These are phyloP conservation scores for Kingdonia uniflora DNA, from an alignment of 164 flowering plant species.

Conservation along the genomic window DNA sequence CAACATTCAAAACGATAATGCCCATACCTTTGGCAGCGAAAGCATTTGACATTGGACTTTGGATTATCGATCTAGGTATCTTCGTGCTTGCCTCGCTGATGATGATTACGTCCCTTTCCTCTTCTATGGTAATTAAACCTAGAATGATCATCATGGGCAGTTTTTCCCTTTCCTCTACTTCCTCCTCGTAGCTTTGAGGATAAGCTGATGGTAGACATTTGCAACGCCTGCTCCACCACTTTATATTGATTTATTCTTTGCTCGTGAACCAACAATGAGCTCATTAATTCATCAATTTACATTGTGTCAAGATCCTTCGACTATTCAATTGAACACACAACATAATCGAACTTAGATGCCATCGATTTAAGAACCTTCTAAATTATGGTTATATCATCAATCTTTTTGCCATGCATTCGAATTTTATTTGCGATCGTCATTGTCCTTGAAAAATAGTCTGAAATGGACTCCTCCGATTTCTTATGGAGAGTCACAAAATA, in stretches of 20 bases:
- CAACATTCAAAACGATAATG: too few relatives aligned
- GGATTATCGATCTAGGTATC: too few relatives aligned
- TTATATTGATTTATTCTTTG: too few relatives aligned
- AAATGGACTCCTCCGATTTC: neutral
- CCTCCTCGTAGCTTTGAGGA: neutral
- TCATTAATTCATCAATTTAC: too few relatives aligned
- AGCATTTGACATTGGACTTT: neutral
- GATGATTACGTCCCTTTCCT: neutral
- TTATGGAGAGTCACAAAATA: constrained; percentile 3
- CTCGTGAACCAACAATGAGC: too few relatives aligned
- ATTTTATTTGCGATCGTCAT: constrained; percentile 9
- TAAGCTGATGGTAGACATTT: neutral
- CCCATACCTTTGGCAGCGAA: neutral
- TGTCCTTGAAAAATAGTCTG: neutral
- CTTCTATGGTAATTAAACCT: neutral
- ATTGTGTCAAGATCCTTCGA: constrained; percentile 7
- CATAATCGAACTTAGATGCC: constrained; percentile 4
- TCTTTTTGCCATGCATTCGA: too few relatives aligned
- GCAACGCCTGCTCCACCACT: constrained; percentile 5
- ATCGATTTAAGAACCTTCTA: constrained; percentile 6
- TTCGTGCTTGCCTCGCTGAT: too few relatives aligned
- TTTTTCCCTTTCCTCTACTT: neutral
- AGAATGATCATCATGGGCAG: neutral
- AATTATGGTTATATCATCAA: constrained; percentile 1
- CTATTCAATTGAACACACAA: too few relatives aligned